Percentiles rank a stretch among this genome's conserved stretches.
phyloP scores from a whole-genome alignment of 108 stramenopile genomes.

The Nannochloropsis gaditana region DNA sequence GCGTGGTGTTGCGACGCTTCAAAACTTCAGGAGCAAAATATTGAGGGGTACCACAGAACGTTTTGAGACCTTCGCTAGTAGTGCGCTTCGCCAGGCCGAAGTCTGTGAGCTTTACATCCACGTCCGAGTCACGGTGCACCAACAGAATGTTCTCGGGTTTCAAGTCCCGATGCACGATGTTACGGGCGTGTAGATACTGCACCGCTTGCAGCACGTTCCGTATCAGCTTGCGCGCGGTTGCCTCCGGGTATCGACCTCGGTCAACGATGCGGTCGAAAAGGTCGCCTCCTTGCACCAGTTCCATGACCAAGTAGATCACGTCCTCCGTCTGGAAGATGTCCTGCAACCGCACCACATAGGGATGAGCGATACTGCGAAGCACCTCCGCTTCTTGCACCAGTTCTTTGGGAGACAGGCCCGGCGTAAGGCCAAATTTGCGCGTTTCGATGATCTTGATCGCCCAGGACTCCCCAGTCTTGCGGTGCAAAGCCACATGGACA shows the following conservation, averaged over 20 bases:
- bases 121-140: slow-evolving; percentile 40
- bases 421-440: slow-evolving; percentile 41
- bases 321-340: slow-evolving; percentile 64
- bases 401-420: slow-evolving; percentile 50
- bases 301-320: slow-evolving; percentile 53
- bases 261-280: slow-evolving; percentile 54
- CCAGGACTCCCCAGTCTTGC: slow-evolving; percentile 67
- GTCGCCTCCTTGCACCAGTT: slow-evolving; percentile 52
- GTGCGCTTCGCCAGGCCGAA: slow-evolving; percentile 55
- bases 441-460: slow-evolving; percentile 85
- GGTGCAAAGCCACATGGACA: slow-evolving; percentile 76
- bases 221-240: slow-evolving; percentile 44
- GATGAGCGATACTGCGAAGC: slow-evolving; percentile 72
- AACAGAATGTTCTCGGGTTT: slow-evolving; percentile 58
- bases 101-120: slow-evolving; percentile 54
- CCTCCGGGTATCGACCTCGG: slow-evolving; percentile 47
- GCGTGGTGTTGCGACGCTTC: slow-evolving; percentile 47
- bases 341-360: slow-evolving; percentile 74
- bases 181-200: slow-evolving; percentile 44
- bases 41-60: slow-evolving; percentile 53
- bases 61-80: slow-evolving; percentile 48
- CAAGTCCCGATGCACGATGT: slow-evolving; percentile 54
- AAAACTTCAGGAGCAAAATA: slow-evolving; percentile 58
- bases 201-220: slow-evolving; percentile 46
- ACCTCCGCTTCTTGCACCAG: slow-evolving; percentile 74